Base-by-base conservation (phyloP, 306 rosid genomes). In the Pachyrhizus erosus region DNA sequence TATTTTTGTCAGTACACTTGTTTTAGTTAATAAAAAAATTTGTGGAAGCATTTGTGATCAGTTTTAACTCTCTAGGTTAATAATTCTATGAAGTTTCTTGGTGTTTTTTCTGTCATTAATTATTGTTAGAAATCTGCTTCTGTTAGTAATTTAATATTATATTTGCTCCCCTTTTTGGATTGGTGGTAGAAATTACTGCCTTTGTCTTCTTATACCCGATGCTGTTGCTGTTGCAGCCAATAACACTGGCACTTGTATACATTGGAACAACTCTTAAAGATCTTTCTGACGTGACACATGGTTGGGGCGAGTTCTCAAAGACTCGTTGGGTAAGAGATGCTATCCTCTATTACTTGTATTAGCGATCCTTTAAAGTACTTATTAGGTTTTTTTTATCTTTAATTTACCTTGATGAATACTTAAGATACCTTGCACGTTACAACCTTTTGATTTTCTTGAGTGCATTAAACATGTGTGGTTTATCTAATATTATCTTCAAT, bases 181-280 rank as follows among this genome's bases (percentile, higher is more conserved):
- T 55, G 14, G 51, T 9, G 31, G 20, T 62, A 48, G 51, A 81
- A 52, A 26, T 39, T 67, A 39, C 13, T 70, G 27, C n/a, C 10
- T 40, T 14, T 13, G 13, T 42, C 7, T 31, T 26, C 34, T 14
- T 77, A 37, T 71, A 51, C 49, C 51, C 24, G 8, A 74, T 72
- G 24, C 61, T 73, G 70, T 78, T 80, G 81, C 26, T 81, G 15
- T 78, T 84, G 77, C 98, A 96, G 98, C 99, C 99, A 84, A 93
- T 91, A 82, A 96, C 98, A 31, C 75, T 96, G 45, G 96, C 92
- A 49, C 88, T 96, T 27, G 98, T 96, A 58, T 96, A 96, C 65
- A 85, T 90, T 62, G 99, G 98, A 89, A 96, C 99, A 76, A 96
- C 97, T 78, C 93, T 96, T 62, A 96, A 96, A 84, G 98, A 96